These are phyloP conservation scores for Hyphopichia burtonii DNA, from an alignment of 1,139 yeast species.

Conservation along the genomic window DNA sequence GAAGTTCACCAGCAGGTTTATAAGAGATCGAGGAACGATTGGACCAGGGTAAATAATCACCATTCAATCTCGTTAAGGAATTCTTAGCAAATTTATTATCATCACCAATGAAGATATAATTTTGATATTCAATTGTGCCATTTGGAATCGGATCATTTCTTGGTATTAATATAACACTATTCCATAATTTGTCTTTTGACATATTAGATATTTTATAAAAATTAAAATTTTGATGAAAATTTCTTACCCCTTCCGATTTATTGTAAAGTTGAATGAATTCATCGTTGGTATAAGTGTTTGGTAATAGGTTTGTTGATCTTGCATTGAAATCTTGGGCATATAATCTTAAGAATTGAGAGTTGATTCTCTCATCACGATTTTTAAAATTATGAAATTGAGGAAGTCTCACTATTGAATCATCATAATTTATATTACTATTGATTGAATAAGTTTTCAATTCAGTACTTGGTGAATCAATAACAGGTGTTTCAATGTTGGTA, in stretches of 20 bases:
- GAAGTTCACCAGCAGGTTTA: constrained; percentile 38
- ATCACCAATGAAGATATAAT: constrained; percentile 20
- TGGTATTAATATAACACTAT: constrained; percentile 47
- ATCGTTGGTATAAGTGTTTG: constrained; percentile 26
- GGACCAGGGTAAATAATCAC: constrained; percentile 42
- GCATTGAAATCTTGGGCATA: constrained; percentile 48
- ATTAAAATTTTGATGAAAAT: constrained; percentile 28
- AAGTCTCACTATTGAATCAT: not conserved
- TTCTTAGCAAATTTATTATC: not conserved
- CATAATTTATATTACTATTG: not conserved
- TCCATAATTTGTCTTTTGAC: constrained; percentile 50
- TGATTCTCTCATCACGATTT: constrained; percentile 47
- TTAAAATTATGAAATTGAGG: constrained; percentile 14
- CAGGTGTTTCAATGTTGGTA: not conserved
- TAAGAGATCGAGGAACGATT: constrained; percentile 8
- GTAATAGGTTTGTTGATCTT: constrained; percentile 27
- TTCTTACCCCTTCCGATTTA: constrained; percentile 6
- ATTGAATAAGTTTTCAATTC: constrained; percentile 1
- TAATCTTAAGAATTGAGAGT: constrained; percentile 41
- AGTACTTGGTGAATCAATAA: not conserved
- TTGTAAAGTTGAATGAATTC: constrained; percentile 12
- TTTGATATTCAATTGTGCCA: constrained; percentile 19
- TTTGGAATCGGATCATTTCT: constrained; percentile 37
- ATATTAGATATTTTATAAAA: constrained; percentile 32
- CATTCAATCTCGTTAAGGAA: constrained; percentile 14